Evolutionary conservation across 208 protist genomes (phyloP).

Genomic region (Acanthamoeba healyi): DNA sequence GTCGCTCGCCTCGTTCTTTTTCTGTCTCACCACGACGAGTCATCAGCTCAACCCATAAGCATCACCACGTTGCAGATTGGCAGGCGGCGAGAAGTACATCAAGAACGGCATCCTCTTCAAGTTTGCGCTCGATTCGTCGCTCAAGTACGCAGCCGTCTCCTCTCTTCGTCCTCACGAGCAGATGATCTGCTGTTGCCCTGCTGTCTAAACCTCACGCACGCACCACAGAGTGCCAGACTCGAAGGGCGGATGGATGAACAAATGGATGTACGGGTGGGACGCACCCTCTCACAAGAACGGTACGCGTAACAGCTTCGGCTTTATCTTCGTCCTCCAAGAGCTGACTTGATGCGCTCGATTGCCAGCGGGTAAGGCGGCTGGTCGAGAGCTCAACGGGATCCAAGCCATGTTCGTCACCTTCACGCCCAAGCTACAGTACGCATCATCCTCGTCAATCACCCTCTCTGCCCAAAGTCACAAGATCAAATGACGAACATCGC

Average conservation of each 20-base stretch:
- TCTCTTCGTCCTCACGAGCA: neutral
- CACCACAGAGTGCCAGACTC: neutral
- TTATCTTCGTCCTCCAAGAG: too few species aligned
- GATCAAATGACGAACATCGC: neutral
- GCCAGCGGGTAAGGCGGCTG: constrained; percentile 14
- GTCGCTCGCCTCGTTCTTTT: too few species aligned
- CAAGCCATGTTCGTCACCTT: constrained; percentile 56
- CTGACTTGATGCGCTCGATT: neutral
- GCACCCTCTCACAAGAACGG: constrained; percentile 25
- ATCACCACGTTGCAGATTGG: neutral
- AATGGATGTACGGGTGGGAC: constrained; percentile 60
- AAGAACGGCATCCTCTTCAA: constrained; percentile 75
- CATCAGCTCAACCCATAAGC: too few species aligned
- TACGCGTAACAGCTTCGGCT: neutral
- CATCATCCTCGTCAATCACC: neutral
- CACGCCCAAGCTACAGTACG: constrained; percentile 13
- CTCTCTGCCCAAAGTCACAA: too few species aligned
- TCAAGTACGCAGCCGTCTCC: constrained; percentile 38
- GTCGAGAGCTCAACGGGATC: constrained; percentile 4
- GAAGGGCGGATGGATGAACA: neutral
- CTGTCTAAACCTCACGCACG: neutral
- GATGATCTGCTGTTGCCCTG: neutral
- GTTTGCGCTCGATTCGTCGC: constrained; percentile 67
- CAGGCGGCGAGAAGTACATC: constrained; percentile 61
- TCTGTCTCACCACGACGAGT: too few species aligned